A percentile compares a stretch with the other conserved stretches of the same genome.
Conservation (phyloP, 2,329 filamentous ascomycete genomes). For the Colletotrichum graminicola region DNA sequence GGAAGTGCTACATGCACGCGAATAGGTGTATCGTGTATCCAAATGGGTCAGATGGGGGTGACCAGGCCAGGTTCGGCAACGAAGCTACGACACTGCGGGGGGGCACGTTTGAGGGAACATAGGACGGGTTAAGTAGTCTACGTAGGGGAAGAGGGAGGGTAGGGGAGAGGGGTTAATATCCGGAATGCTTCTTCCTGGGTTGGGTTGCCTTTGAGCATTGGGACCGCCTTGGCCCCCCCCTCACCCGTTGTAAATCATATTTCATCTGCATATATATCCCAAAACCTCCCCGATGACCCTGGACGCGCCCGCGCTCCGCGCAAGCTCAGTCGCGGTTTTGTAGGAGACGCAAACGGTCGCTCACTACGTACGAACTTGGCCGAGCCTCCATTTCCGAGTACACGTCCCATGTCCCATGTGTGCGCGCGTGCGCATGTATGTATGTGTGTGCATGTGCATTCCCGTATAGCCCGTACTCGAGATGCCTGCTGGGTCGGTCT, state of each 20-base stretch:
- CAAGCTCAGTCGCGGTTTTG: not conserved
- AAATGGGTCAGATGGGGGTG: not conserved
- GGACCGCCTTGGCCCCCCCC: not conserved
- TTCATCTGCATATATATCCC: not conserved
- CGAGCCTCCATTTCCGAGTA: not conserved
- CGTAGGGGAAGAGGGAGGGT: not conserved
- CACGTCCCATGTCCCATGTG: not conserved
- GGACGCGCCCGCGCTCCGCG: not conserved
- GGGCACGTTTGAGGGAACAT: not conserved
- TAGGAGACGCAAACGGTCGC: not conserved
- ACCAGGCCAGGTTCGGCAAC: not conserved
- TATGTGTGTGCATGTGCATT: not conserved
- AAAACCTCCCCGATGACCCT: not conserved
- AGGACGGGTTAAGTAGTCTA: not conserved
- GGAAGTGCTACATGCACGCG: slow-evolving; percentile 1
- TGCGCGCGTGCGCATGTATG: not conserved
- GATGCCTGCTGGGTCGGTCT: not conserved
- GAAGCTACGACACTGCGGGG: slow-evolving; percentile 16
- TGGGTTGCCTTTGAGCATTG: not conserved
- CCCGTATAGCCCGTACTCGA: not conserved
- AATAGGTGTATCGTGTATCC: not conserved
- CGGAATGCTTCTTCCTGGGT: no score
- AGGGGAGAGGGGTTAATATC: not conserved
- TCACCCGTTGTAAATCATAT: slow-evolving; percentile 29
- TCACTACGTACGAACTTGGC: no score